phyloP scores from a whole-genome alignment of 768 basidiomycete species.

The Lentinula detonsa region DNA sequence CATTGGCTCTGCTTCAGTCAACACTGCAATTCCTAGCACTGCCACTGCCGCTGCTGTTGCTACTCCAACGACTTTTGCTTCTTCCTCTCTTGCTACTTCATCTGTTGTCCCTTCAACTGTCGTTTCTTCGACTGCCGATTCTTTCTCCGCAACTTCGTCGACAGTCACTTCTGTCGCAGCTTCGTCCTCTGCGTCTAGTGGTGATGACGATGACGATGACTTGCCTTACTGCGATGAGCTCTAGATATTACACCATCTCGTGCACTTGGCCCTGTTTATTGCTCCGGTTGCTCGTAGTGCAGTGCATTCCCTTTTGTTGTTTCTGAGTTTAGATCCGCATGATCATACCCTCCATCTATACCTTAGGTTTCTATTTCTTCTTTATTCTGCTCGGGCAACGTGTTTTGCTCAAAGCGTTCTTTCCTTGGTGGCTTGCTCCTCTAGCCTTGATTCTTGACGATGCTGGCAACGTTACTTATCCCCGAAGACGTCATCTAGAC shows the following conservation, averaged over 20 bases:
- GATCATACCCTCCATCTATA: neutral
- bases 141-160: constrained; percentile 21
- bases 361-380: neutral
- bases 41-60: constrained; percentile 20
- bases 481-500: neutral
- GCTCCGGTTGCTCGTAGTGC: too few relatives aligned
- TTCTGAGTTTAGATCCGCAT: neutral
- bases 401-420: neutral
- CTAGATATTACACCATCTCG: neutral
- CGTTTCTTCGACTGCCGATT: constrained; percentile 13
- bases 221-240: constrained; percentile 12
- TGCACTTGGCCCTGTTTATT: neutral
- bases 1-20: constrained; percentile 20
- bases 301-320: neutral
- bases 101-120: constrained; percentile 9
- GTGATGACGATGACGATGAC: constrained; percentile 22
- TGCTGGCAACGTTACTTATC: constrained; percentile 3
- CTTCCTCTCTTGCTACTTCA: constrained; percentile 9
- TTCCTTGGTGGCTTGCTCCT: too few relatives aligned
- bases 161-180: constrained; percentile 10
- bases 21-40: constrained; percentile 22
- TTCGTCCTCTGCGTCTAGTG: constrained; percentile 3
- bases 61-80: constrained; percentile 13
- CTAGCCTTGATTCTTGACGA: neutral
- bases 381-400: neutral